These are phyloP conservation scores for Scenedesmus sp. DNA, from an alignment of 163 green algal genomes.

Conservation along the genomic window DNA sequence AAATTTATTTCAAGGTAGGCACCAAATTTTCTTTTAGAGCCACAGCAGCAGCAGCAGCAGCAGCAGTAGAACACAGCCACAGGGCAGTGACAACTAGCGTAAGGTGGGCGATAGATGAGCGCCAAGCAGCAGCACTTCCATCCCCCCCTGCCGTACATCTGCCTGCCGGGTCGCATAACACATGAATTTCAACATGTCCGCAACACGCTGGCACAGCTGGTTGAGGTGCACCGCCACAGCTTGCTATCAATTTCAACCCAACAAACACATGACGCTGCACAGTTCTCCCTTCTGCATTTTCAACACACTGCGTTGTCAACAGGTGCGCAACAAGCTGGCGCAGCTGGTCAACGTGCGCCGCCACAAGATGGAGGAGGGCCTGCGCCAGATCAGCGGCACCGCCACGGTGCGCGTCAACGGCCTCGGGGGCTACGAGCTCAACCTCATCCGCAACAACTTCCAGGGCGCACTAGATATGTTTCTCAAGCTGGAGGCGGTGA, in stretches of 20 bases:
- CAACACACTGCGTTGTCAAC: constrained; percentile 11
- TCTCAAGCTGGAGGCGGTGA: constrained; percentile 69
- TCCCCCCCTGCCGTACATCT: too few relatives aligned
- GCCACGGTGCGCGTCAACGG: constrained; percentile 92
- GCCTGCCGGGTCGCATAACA: too few relatives aligned
- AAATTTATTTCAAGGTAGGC: too few relatives aligned
- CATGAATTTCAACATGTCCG: too few relatives aligned
- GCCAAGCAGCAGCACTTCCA: too few relatives aligned
- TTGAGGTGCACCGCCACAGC: too few relatives aligned
- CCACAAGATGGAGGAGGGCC: constrained; percentile 88
- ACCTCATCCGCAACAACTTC: constrained; percentile 91
- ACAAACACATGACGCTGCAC: too few relatives aligned
- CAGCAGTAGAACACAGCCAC: not conserved
- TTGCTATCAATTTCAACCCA: too few relatives aligned
- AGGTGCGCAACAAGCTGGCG: constrained; percentile 83
- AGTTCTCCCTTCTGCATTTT: not conserved
- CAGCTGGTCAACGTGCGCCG: constrained; percentile 85
- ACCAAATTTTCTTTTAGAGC: not conserved
- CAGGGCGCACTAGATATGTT: constrained; percentile 81
- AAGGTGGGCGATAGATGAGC: too few relatives aligned
- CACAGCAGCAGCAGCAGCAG: not conserved
- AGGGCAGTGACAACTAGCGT: too few relatives aligned
- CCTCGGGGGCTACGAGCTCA: constrained; percentile 88
- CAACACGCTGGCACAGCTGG: too few relatives aligned
- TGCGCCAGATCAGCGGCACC: constrained; percentile 77